Evolutionary conservation across 257 asterid genomes (phyloP), one percentile per base, ranked within the genome.

Genomic region (Thymus mandschuricus): DNA sequence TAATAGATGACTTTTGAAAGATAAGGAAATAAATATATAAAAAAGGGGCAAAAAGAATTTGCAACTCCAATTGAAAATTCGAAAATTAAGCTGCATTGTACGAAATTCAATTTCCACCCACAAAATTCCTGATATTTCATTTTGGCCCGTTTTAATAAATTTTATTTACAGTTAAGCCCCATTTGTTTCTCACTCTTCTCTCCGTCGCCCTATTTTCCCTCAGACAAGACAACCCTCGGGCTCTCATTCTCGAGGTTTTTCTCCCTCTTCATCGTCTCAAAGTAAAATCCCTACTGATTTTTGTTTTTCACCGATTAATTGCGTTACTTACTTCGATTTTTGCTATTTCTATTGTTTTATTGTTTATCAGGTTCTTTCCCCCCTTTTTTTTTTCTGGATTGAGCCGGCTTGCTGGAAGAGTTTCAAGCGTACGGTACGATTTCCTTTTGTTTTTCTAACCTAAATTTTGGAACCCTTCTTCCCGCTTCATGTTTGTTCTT

Each of bases 381-480:
- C 21, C 21, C 21, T 21, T 21, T 21, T 21, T 21, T 71, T 68
- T 61, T 38, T 3, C 70, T 43, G 28, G 57, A 33, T 46, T 73
- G 43, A 57, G 64, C 65, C 57, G n/a, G 76, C 61, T 61, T 8
- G 48, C 56, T 71, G 69, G 64, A 58, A 60, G 70, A 62, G 76
- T 71, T 80, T 71, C 70, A 62, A 68, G 76, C 73, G 50, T 51
- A 56, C 28, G 72, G 71, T 79, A 66, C 45, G 68, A 65, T 8
- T 76, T 72, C 2, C 58, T 58, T 58, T 61, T 29, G 28, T 66
- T 43, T 60, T 43, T 60, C 12, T 62, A 61, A 60, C 66, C 59
- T 57, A 55, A 64, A 31, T 69, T 74, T 54, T 21, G 48, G 13
- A 64, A 46, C 59, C 57, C 57, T 46, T 64, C 21, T 30, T 6